These are phyloP conservation scores for Emiliania huxleyi DNA, from an alignment of 78 protist genomes.

Conservation along the genomic window DNA sequence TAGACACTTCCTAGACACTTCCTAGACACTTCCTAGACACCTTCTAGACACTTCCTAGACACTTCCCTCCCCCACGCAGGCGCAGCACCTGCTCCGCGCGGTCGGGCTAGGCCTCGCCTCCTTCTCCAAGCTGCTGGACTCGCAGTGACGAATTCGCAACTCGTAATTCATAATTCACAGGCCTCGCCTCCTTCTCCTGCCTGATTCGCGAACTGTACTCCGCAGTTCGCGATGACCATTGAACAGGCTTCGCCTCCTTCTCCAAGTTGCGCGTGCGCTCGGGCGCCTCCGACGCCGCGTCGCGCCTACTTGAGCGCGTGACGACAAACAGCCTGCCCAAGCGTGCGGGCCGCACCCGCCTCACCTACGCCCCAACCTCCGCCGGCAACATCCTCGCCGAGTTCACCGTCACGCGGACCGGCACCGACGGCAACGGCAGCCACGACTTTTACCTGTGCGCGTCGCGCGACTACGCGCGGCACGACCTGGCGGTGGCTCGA, in stretches of 20 bases:
- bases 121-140: slow-evolving; percentile 13
- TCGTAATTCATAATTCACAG: too few species aligned
- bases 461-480: neutral
- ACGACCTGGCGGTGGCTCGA: neutral
- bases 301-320: neutral
- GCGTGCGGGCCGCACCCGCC: neutral
- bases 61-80: too few species aligned
- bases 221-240: too few species aligned
- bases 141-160: too few species aligned
- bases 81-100: neutral
- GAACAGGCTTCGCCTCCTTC: neutral
- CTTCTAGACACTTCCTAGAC: too few species aligned
- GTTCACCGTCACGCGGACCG: neutral
- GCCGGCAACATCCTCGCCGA: neutral
- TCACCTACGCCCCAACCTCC: neutral
- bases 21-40: too few species aligned
- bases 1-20: too few species aligned
- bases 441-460: neutral
- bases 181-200: too few species aligned
- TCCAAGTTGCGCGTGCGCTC: neutral
- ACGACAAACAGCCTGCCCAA: neutral
- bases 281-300: neutral
- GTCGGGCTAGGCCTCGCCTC: neutral
- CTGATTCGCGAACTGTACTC: too few species aligned
- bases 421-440: neutral